Base-by-base conservation (phyloP, 2,329 filamentous ascomycete species). In the Tolypocladium sp. region DNA sequence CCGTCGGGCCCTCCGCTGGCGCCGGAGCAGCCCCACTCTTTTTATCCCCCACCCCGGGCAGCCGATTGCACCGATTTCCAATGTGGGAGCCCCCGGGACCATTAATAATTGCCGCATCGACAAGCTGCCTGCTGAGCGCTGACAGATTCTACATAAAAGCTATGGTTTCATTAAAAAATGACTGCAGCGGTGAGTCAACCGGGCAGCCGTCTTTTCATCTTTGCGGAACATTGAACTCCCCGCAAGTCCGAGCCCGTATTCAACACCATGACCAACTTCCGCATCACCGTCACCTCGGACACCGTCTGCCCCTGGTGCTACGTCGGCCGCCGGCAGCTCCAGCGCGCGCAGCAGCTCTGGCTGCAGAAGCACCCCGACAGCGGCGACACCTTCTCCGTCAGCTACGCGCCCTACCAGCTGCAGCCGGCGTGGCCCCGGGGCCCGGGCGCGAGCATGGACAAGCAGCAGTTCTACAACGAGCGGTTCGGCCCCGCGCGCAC, bases 401-500 rank as follows among this genome's bases (percentile, higher is more conserved):
- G 70, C 30, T 81, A 77, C 65, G 73, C 72, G 9, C 79, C 80
- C 0, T 80, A 75, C 58, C 73, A 81, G 60, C 73, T 82, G 1
- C 68, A 69, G 51, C 76, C 77, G 0, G 63, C 70, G 8, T 66
- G 69, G 42, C 69, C 71, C 5, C 61, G 63, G 4, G 71, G 71
- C 1, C 67, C 71, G 1, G 63, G 59, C 0, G 65, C 64, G 4
- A 72, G 70, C 63, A 71, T 68, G 53, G 67, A 73, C 53, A 79
- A 79, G 65, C 57, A 67, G 22, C 62, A 69, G 22, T 73, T 74
- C 52, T 77, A 77, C 65, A 57, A 62, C 42, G 63, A 72, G 51
- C 64, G 69, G 52, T 93, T 94, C 70, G 90, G 91, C 57, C 74
- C 80, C 22, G 83, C 86, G 54, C 82, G 87, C 38, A 74, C 82